Percentiles rank a stretch among this genome's conserved stretches.
Evolutionary conservation across 306 rosid genomes (phyloP).

Genomic region (Lotus japonicus): DNA sequence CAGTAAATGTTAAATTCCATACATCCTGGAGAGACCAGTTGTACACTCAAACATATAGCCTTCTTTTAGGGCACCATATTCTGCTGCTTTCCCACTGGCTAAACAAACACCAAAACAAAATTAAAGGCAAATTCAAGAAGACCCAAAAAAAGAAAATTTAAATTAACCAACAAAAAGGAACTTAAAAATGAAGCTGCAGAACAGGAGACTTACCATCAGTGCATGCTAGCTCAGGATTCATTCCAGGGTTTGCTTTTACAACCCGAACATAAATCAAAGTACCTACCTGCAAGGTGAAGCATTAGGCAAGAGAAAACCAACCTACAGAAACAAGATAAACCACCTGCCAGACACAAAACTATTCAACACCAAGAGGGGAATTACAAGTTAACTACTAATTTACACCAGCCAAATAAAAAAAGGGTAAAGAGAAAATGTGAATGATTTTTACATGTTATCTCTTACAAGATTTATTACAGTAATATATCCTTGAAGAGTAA

Average conservation of each 20-base stretch:
- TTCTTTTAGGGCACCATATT: conserved; percentile 68
- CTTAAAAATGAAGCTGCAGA: background rate
- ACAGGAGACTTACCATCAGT: conserved; percentile 61
- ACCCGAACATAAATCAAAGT: conserved; percentile 69
- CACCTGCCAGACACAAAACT: background rate
- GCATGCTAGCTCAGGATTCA: conserved; percentile 92
- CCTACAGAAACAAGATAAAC: background rate
- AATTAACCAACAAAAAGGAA: background rate
- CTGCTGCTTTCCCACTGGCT: conserved; percentile 85
- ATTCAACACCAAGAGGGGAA: background rate
- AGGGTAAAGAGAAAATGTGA: background rate
- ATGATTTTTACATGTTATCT: background rate
- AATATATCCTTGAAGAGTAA: background rate
- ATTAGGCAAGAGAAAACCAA: conserved; percentile 18
- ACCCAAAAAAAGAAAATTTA: background rate
- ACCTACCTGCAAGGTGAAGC: conserved; percentile 52
- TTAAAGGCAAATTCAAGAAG: background rate
- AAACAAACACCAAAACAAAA: conserved; percentile 15
- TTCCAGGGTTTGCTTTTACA: conserved; percentile 75
- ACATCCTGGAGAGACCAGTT: conserved; percentile 83
- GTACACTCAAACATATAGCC: conserved; percentile 86
- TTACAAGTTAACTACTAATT: conserved; percentile 1
- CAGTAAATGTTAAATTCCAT: conserved; percentile 14
- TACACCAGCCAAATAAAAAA: background rate
- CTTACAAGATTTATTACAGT: background rate